Base-by-base conservation (phyloP, 192 early-diverging fungal species). In the Coemansia umbellata region DNA sequence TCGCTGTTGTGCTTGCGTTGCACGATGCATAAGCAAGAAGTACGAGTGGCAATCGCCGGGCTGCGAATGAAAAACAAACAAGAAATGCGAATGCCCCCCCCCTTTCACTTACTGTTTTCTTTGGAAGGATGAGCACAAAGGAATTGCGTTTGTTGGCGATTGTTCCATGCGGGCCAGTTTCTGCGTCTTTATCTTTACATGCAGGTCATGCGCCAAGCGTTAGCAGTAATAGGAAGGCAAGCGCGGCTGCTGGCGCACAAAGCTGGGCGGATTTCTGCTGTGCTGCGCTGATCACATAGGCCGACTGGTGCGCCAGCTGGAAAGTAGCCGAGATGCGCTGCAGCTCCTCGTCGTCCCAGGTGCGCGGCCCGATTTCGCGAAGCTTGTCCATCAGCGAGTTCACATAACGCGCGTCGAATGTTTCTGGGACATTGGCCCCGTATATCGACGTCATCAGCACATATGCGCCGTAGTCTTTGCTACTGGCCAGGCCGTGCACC, bases 301-400 rank as follows among this genome's bases (percentile, higher is more conserved):
- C 32, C 22, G 44, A 47, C 7, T 37, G 22, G 40, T 63, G 55
- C 1, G 41, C 55, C 32, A 37, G 23, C 49, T 50, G 44, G 30
- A 53, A 58, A 9, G 26, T 37, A 3, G 54, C 26, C 28, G 45
- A 43, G 5, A 66, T 45, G 11, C 37, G 32, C 32, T 53, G 36
- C 18, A 66, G 43, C 54, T 66, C 27, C 28, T 26, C 43, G 27
- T 58, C 63, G 18, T 50, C 36, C 63, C 63, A 66, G 2, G 55
- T 53, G 5, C 22, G 22, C 17, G 63, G 47, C 0, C 55, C 55
- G 17, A 66, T 13, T 23, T 58, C 55, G 26, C 52, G 42, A 14
- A 66, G 23, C 44, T 58, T 52, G 5, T 21, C 23, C 43, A 66
- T 43, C 35, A 66, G 55, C 35, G 55, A 58, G 11, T 43, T 39